These are phyloP conservation scores for Cymbidium sinense DNA, from an alignment of 106 monocot genomes.

Conservation along the genomic window DNA sequence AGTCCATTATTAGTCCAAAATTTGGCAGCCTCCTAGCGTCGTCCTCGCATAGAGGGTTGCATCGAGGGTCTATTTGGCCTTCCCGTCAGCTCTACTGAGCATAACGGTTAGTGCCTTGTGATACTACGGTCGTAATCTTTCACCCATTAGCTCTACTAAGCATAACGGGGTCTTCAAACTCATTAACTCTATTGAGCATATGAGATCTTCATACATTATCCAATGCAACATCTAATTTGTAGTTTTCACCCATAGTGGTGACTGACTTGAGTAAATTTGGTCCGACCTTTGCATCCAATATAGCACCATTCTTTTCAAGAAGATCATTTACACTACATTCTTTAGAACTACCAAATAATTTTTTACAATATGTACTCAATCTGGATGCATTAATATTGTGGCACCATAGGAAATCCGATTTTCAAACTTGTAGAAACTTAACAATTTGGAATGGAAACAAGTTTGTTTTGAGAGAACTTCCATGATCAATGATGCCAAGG, in stretches of 20 bases:
- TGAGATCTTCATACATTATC: slow-evolving; percentile 2
- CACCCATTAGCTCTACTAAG: no score
- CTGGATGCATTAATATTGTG: background rate
- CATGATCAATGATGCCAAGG: no score
- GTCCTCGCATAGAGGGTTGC: no score
- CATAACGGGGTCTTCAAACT: no score
- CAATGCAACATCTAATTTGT: background rate
- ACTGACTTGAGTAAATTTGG: background rate
- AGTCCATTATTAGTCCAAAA: no score
- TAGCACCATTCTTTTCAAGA: background rate
- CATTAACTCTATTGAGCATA: no score
- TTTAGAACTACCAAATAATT: background rate
- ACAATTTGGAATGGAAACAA: background rate
- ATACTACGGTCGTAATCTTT: no score
- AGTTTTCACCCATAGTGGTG: background rate
- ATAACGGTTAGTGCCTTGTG: no score
- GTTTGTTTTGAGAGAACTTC: background rate
- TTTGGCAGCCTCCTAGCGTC: no score
- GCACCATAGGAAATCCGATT: background rate
- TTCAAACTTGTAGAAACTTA: background rate
- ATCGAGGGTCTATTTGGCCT: no score
- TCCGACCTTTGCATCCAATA: background rate
- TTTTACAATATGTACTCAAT: background rate
- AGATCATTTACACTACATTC: background rate
- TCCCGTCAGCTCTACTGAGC: no score